These are phyloP conservation scores for Phytopythium aichiense DNA, from an alignment of 352 stramenopile species.

Conservation along the genomic window DNA sequence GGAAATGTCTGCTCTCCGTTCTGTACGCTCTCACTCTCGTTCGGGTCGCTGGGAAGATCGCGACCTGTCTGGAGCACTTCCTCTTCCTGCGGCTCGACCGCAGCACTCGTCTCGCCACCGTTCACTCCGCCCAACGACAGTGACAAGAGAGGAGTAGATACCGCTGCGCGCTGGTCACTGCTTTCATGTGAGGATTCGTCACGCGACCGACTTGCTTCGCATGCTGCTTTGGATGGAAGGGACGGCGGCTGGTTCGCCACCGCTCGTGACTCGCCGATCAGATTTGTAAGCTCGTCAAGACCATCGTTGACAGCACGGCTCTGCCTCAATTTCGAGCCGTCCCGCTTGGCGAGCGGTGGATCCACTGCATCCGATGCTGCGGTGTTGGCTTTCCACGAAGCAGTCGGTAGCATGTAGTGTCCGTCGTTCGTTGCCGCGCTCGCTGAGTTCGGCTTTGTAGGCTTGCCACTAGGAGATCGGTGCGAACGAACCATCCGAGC, in stretches of 20 bases:
- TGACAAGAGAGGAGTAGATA: no score
- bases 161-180: neutral
- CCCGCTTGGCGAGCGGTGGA: neutral
- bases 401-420: constrained; percentile 4
- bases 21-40: neutral
- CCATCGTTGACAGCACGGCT: neutral
- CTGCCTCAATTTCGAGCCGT: neutral
- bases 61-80: neutral
- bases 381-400: neutral
- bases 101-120: neutral
- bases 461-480: neutral
- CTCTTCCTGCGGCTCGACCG: neutral
- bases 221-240: neutral
- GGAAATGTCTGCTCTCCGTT: neutral
- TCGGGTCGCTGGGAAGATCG: neutral
- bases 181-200: neutral
- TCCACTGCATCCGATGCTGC: neutral
- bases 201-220: neutral
- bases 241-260: neutral
- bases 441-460: neutral
- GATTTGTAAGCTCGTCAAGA: neutral
- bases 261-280: neutral
- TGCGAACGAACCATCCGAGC: no score
- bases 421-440: neutral
- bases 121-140: neutral